These are phyloP conservation scores for Delitschia confertaspora DNA, from an alignment of 495 filamentous ascomycete species.

Conservation along the genomic window DNA sequence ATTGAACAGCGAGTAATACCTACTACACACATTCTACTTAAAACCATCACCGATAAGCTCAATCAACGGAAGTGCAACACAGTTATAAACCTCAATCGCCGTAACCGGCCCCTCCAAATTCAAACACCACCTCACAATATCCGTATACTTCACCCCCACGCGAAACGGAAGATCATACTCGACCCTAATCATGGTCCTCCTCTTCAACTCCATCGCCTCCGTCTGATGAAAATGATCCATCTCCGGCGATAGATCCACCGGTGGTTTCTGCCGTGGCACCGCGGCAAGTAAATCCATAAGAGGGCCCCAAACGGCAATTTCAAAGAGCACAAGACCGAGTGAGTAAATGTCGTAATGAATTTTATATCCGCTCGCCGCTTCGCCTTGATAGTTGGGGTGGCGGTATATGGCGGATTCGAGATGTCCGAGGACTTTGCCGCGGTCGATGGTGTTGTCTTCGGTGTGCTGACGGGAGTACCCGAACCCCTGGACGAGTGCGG, in stretches of 20 bases:
- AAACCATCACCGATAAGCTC: too few species aligned
- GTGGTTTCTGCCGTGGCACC: not conserved
- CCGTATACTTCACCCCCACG: conserved; percentile 1
- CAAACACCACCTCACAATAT: conserved; percentile 8
- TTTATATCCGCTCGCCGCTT: not conserved
- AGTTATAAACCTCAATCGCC: too few species aligned
- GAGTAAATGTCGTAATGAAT: conserved; percentile 15
- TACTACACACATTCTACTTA: too few species aligned
- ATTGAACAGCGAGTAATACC: too few species aligned
- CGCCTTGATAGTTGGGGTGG: conserved; percentile 7
- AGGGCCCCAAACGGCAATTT: conserved; percentile 2
- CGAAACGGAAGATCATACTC: conserved; percentile 4
- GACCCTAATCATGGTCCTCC: not conserved
- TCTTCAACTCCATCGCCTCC: conserved; percentile 4
- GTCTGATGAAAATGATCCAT: conserved; percentile 4
- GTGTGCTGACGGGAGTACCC: conserved; percentile 1
- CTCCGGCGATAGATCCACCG: not conserved
- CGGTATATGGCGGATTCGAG: conserved; percentile 5
- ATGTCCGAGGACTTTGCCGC: conserved; percentile 5
- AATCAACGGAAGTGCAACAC: too few species aligned
- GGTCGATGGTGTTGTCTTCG: conserved; percentile 1
- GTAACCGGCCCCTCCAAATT: not conserved
- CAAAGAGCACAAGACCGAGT: conserved; percentile 5
- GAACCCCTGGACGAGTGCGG: conserved; percentile 3
- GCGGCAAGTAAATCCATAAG: not conserved